Conservation (phyloP, 805 yeast species). For the Candida pini region DNA sequence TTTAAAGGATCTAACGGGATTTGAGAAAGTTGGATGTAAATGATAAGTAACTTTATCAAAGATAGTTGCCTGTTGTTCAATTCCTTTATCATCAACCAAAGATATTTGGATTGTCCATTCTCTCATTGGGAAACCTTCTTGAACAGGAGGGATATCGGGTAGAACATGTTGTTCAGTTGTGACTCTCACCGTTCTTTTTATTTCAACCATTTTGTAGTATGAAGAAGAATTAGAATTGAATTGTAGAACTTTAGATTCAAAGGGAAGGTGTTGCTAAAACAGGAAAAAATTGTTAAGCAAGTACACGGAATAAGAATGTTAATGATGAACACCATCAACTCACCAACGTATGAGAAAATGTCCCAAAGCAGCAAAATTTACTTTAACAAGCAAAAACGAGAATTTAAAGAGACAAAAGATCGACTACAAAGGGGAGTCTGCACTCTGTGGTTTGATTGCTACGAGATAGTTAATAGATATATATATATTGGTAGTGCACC, state of each 20-base stretch:
- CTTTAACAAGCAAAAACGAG: too few relatives aligned
- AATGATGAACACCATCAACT: too few relatives aligned
- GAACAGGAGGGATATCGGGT: slow-evolving; percentile 76
- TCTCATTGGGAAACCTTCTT: slow-evolving; percentile 90
- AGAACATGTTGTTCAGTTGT: slow-evolving; percentile 81
- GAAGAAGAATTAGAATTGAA: not conserved
- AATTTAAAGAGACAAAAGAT: too few relatives aligned
- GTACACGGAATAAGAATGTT: too few relatives aligned
- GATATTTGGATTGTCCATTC: slow-evolving; percentile 81
- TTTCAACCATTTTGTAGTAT: slow-evolving; percentile 34
- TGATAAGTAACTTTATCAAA: slow-evolving; percentile 92
- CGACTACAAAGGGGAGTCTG: too few relatives aligned
- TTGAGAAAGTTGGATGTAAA: slow-evolving; percentile 90
- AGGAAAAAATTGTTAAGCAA: not conserved
- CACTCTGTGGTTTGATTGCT: too few relatives aligned
- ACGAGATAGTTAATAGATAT: too few relatives aligned
- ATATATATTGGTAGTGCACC: too few relatives aligned
- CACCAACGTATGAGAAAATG: too few relatives aligned
- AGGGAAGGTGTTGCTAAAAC: not conserved
- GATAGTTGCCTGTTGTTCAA: slow-evolving; percentile 77
- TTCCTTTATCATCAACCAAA: slow-evolving; percentile 72
- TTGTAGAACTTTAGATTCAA: not conserved
- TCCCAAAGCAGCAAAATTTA: too few relatives aligned
- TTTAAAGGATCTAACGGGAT: slow-evolving; percentile 77
- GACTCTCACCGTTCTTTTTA: slow-evolving; percentile 81